phyloP scores from a whole-genome alignment of 768 basidiomycete species.

The Suillus decipiens region DNA sequence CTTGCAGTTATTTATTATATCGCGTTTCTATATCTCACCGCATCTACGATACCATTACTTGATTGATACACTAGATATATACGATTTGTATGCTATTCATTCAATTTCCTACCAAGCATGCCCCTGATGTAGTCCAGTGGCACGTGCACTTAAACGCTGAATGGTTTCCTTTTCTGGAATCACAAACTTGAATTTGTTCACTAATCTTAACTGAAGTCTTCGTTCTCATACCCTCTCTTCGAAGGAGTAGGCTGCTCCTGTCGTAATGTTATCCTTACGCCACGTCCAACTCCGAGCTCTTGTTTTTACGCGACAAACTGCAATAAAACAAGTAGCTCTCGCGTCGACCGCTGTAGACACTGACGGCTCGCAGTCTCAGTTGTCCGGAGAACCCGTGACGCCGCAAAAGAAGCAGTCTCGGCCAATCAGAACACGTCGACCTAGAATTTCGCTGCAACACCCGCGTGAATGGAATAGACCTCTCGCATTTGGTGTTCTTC shows the following conservation, averaged over 20 bases:
- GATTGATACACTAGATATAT: conserved; percentile 10
- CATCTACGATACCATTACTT: conserved; percentile 14
- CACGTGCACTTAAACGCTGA: not conserved
- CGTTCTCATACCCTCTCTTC: not conserved
- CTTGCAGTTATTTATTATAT: conserved; percentile 15
- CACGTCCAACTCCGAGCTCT: conserved; percentile 14
- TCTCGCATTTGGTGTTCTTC: conserved; percentile 59
- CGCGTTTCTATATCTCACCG: conserved; percentile 4
- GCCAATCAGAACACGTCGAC: conserved; percentile 40
- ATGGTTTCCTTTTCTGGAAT: conserved; percentile 5
- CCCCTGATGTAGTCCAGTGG: not conserved
- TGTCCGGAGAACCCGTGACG: conserved; percentile 4
- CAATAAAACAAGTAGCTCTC: conserved; percentile 15
- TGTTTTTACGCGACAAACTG: conserved; percentile 14
- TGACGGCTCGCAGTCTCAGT: conserved; percentile 6
- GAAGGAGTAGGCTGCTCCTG: not conserved
- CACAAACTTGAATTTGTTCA: not conserved
- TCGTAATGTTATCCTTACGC: conserved; percentile 21
- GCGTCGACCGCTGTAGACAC: conserved; percentile 4
- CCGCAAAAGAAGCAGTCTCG: conserved; percentile 14
- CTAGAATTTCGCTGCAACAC: conserved; percentile 49
- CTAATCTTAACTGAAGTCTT: not conserved
- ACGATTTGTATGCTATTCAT: conserved; percentile 4
- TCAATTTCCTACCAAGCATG: not conserved
- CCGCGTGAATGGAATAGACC: conserved; percentile 70